These are phyloP conservation scores for Lotmaria passim DNA, from an alignment of 208 protist species.

Conservation along the genomic window DNA sequence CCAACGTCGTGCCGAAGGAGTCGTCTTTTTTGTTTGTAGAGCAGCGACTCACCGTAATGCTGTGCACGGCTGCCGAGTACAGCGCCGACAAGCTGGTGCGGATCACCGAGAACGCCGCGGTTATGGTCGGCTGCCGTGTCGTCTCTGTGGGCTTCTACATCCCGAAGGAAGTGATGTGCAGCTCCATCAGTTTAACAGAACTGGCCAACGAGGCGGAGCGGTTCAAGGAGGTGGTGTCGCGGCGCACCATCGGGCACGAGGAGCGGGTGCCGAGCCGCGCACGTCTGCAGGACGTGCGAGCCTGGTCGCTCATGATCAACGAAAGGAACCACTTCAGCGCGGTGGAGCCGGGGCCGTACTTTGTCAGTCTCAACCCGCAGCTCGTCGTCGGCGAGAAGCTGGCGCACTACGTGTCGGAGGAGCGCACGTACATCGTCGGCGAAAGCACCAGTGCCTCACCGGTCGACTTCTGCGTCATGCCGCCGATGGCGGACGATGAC, in stretches of 20 bases:
- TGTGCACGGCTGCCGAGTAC: constrained; percentile 40
- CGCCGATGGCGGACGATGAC: constrained; percentile 28
- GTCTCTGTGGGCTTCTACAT: constrained; percentile 49
- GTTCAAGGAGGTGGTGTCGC: constrained; percentile 11
- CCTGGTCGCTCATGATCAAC: constrained; percentile 59
- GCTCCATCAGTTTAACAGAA: constrained; percentile 11
- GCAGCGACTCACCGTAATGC: constrained; percentile 47
- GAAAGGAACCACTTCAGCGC: constrained; percentile 61
- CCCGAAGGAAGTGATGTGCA: constrained; percentile 20
- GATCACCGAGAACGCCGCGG: constrained; percentile 42
- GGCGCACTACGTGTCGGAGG: constrained; percentile 49
- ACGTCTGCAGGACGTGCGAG: constrained; percentile 57
- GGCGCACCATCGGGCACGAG: constrained; percentile 37
- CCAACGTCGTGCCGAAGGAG: constrained; percentile 42
- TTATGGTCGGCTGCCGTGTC: constrained; percentile 43
- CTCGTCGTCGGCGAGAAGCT: constrained; percentile 68
- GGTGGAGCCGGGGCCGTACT: constrained; percentile 48
- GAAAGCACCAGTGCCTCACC: constrained; percentile 48
- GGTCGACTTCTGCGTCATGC: constrained; percentile 59
- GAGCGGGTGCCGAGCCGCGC: constrained; percentile 37
- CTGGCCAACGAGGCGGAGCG: constrained; percentile 6
- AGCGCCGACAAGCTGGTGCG: constrained; percentile 31
- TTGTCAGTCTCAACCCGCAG: constrained; percentile 65
- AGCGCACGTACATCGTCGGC: constrained; percentile 55
- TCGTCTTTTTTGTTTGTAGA: constrained; percentile 57